These are phyloP conservation scores for Aureococcus anophagefferens DNA, from an alignment of 108 stramenopile genomes.

Conservation along the genomic window DNA sequence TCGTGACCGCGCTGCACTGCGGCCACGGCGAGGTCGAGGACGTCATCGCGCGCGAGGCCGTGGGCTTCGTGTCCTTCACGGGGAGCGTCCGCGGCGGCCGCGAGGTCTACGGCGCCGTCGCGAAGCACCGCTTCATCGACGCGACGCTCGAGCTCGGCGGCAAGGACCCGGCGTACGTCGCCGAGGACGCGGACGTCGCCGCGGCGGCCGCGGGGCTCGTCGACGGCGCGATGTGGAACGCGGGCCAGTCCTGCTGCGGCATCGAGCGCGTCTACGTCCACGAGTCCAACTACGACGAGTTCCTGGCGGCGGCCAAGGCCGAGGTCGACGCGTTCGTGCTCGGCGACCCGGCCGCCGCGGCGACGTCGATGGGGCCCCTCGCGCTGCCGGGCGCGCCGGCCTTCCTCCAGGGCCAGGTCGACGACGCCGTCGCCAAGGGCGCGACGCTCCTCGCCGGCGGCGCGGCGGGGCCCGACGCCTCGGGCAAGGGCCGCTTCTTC, in stretches of 20 bases:
- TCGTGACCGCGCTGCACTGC: slow-evolving; percentile 4
- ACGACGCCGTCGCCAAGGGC: slow-evolving; percentile 12
- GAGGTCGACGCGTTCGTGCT: not conserved
- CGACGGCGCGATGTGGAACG: slow-evolving; percentile 12
- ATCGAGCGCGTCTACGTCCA: slow-evolving; percentile 13
- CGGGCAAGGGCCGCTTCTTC: slow-evolving; percentile 16
- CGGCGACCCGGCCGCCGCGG: slow-evolving; percentile 9
- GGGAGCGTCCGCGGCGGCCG: slow-evolving; percentile 12
- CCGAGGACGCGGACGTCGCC: slow-evolving; percentile 8
- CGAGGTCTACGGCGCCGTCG: slow-evolving; percentile 3
- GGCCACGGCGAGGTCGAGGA: slow-evolving; percentile 1
- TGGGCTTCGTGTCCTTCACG: slow-evolving; percentile 14
- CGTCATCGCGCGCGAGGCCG: not conserved
- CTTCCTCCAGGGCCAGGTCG: not conserved
- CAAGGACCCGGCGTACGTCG: slow-evolving; percentile 13
- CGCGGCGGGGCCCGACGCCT: not conserved
- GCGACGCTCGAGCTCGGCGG: slow-evolving; percentile 19
- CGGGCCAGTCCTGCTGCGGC: slow-evolving; percentile 15
- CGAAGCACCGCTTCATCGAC: slow-evolving; percentile 5
- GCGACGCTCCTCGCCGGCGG: slow-evolving; percentile 15
- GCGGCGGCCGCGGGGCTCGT: slow-evolving; percentile 2
- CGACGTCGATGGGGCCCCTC: slow-evolving; percentile 8
- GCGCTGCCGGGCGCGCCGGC: slow-evolving; percentile 5
- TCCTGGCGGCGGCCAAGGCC: not conserved
- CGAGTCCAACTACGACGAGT: slow-evolving; percentile 5